Evolutionary conservation across 495 filamentous ascomycete species (phyloP).

Genomic region (Schizothecium vesticola): DNA sequence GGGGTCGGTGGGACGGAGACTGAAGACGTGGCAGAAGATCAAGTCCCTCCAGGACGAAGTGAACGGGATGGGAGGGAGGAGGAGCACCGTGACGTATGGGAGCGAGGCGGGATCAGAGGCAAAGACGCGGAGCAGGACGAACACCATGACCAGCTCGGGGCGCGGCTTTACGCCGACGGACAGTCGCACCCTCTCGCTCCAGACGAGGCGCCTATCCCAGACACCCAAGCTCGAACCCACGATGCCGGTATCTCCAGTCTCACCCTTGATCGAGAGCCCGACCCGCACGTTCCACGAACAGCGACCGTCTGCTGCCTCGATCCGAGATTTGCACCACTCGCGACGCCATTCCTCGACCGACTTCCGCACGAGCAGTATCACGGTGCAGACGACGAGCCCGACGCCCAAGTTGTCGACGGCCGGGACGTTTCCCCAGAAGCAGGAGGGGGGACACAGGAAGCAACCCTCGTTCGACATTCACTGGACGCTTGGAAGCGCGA

Average conservation of each 20-base stretch:
- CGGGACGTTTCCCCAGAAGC: constrained; percentile 31
- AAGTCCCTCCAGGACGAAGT: constrained; percentile 84
- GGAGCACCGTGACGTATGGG: constrained; percentile 47
- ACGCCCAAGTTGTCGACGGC: constrained; percentile 32
- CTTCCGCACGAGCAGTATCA: constrained; percentile 42
- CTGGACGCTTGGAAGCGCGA: constrained; percentile 70
- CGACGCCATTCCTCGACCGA: constrained; percentile 87
- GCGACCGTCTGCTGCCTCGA: constrained; percentile 72
- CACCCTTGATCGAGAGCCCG: constrained; percentile 51
- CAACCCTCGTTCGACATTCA: constrained; percentile 82
- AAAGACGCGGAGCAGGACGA: constrained; percentile 41
- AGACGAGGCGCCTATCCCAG: constrained; percentile 40
- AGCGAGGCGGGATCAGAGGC: constrained; percentile 51
- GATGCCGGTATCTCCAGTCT: constrained; percentile 38
- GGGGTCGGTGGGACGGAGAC: constrained; percentile 77
- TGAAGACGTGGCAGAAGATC: constrained; percentile 95
- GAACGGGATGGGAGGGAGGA: constrained; percentile 37
- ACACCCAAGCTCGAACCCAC: constrained; percentile 38
- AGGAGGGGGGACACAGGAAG: constrained; percentile 57
- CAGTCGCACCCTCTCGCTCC: constrained; percentile 34
- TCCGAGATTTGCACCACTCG: constrained; percentile 78
- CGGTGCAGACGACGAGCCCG: constrained; percentile 20
- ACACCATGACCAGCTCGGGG: constrained; percentile 75
- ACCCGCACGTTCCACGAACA: constrained; percentile 44
- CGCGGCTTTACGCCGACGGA: constrained; percentile 48